phyloP scores from a whole-genome alignment of 1,284 basidiomycete species.

The Boletus smithii region DNA sequence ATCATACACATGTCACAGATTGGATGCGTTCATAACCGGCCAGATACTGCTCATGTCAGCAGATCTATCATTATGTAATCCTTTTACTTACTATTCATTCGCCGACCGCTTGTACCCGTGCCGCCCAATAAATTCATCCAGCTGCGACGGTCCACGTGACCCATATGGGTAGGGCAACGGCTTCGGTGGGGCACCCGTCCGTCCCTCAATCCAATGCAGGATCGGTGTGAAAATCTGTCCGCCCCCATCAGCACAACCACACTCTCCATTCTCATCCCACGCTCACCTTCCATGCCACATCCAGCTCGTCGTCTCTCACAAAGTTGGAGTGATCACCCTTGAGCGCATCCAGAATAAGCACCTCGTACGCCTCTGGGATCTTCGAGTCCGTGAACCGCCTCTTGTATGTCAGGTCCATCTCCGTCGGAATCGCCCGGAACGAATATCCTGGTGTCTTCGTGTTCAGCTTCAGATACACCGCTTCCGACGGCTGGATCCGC shows the following conservation, averaged over 20 bases:
- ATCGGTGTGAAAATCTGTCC: slow-evolving; percentile 89
- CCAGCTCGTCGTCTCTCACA: slow-evolving; percentile 92
- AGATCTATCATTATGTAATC: not conserved
- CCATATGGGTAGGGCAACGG: slow-evolving; percentile 86
- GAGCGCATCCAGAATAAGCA: slow-evolving; percentile 85
- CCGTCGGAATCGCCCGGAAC: slow-evolving; percentile 86
- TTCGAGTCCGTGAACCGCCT: slow-evolving; percentile 82
- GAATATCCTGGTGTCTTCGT: slow-evolving; percentile 87
- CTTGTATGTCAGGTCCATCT: slow-evolving; percentile 98
- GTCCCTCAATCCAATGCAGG: slow-evolving; percentile 89
- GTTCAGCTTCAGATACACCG: slow-evolving; percentile 94
- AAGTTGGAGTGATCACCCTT: slow-evolving; percentile 90
- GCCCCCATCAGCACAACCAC: slow-evolving; percentile 8
- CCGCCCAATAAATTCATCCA: slow-evolving; percentile 72
- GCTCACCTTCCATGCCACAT: slow-evolving; percentile 89
- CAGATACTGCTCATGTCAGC: slow-evolving; percentile 20
- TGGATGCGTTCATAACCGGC: slow-evolving; percentile 28
- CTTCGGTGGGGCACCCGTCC: slow-evolving; percentile 52
- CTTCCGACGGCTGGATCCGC: slow-evolving; percentile 92
- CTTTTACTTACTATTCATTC: slow-evolving; percentile 66
- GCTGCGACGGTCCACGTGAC: slow-evolving; percentile 84
- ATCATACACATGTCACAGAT: slow-evolving; percentile 8
- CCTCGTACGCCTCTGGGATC: slow-evolving; percentile 94
- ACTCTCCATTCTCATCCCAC: slow-evolving; percentile 3
- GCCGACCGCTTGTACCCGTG: slow-evolving; percentile 75